Conservation (phyloP, 2,329 filamentous ascomycete genomes). For the Thielaviopsis populi region DNA sequence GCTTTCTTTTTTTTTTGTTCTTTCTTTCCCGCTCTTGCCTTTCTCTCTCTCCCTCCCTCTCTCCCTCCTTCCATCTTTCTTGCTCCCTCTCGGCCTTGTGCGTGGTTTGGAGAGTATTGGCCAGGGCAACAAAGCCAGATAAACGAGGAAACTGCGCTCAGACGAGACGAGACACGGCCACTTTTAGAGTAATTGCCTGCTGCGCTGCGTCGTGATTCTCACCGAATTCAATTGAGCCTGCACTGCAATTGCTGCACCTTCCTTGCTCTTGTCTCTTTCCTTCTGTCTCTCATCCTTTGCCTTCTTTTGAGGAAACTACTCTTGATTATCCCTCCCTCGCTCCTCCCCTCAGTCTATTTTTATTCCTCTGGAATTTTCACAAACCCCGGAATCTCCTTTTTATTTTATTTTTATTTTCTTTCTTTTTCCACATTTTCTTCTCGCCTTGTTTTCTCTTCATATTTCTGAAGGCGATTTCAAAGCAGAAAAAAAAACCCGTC, state of each 20-base stretch:
- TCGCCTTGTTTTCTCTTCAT: not conserved
- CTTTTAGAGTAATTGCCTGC: constrained; percentile 8
- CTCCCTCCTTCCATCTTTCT: constrained; percentile 1
- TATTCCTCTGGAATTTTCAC: not conserved
- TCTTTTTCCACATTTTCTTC: not conserved
- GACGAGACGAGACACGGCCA: constrained; percentile 11
- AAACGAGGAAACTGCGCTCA: constrained; percentile 10
- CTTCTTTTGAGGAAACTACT: constrained; percentile 2
- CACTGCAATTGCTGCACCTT: not conserved
- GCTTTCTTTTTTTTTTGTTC: not conserved
- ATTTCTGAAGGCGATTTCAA: not conserved
- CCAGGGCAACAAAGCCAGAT: constrained; percentile 17
- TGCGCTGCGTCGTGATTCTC: constrained; percentile 7
- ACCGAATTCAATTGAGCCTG: not conserved
- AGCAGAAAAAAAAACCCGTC: not conserved
- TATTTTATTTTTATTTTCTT: not conserved
- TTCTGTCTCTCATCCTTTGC: constrained; percentile 8
- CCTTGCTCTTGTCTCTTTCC: constrained; percentile 14
- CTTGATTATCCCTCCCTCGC: not conserved
- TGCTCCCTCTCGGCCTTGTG: too few relatives aligned
- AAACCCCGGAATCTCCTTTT: not conserved
- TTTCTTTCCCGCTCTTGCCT: constrained; percentile 4
- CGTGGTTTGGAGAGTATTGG: constrained; percentile 14
- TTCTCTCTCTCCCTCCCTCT: constrained; percentile 2
- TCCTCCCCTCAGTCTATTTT: constrained; percentile 1